Evolutionary conservation across 805 yeast species (phyloP).

Genomic region (Yamadazyma akitaensis): DNA sequence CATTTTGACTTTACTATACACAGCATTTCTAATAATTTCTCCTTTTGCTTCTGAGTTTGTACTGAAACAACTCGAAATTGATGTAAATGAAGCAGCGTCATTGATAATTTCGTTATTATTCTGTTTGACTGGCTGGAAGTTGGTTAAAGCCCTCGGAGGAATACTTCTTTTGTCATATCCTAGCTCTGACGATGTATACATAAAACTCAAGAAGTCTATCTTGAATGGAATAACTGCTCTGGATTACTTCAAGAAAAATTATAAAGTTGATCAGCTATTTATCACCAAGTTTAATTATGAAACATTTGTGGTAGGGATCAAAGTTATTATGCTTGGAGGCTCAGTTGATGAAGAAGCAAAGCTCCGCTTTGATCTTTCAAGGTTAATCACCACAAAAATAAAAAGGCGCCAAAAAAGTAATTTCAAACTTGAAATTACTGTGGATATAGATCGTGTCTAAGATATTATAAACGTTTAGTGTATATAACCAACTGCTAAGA

Average conservation of each 20-base stretch:
- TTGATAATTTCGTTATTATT: slow-evolving; percentile 43
- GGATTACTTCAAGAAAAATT: slow-evolving; percentile 51
- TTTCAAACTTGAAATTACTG: slow-evolving; percentile 33
- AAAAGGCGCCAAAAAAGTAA: slow-evolving; percentile 18
- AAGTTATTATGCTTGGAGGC: slow-evolving; percentile 61
- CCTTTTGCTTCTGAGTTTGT: slow-evolving; percentile 37
- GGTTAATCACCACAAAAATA: slow-evolving; percentile 38
- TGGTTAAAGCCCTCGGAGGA: slow-evolving; percentile 50
- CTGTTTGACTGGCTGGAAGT: slow-evolving; percentile 49
- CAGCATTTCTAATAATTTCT: slow-evolving; percentile 36
- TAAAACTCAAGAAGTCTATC: slow-evolving; percentile 36
- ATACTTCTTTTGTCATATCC: slow-evolving; percentile 56
- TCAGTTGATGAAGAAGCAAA: slow-evolving; percentile 65
- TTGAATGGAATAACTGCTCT: slow-evolving; percentile 43
- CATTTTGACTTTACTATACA: slow-evolving; percentile 42
- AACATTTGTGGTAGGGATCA: slow-evolving; percentile 54
- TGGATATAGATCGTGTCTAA: slow-evolving; percentile 24
- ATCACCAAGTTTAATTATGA: slow-evolving; percentile 63
- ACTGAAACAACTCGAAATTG: slow-evolving; percentile 27
- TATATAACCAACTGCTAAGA: no score
- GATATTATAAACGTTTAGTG: neutral
- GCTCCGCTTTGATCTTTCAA: slow-evolving; percentile 47
- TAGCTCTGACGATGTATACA: slow-evolving; percentile 35
- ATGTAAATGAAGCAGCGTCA: slow-evolving; percentile 45
- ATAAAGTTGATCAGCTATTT: slow-evolving; percentile 46